Evolutionary conservation across 768 basidiomycete genomes (phyloP).

Genomic region (Pleurotus cornucopiae): DNA sequence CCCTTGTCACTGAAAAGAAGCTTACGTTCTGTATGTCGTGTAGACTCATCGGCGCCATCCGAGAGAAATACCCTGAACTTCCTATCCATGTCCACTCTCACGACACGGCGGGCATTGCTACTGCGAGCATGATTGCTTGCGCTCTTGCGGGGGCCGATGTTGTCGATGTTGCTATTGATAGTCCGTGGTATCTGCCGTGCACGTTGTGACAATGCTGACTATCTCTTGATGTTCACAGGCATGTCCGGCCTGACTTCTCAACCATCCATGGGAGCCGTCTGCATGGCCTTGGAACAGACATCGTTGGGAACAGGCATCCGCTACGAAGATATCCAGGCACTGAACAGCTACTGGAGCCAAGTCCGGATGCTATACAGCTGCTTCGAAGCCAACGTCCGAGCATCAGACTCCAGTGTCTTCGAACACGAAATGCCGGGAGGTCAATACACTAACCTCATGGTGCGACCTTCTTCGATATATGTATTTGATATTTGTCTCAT

Average conservation of each 20-base stretch:
- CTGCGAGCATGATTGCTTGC: slow-evolving; percentile 95
- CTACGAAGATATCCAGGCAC: slow-evolving; percentile 93
- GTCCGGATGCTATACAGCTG: slow-evolving; percentile 92
- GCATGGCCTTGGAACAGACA: slow-evolving; percentile 93
- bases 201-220: slow-evolving; percentile 11
- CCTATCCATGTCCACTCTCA: slow-evolving; percentile 99
- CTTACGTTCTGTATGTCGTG: slow-evolving; percentile 7
- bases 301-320: slow-evolving; percentile 91
- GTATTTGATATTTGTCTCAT: slow-evolving; percentile 14
- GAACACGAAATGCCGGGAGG: slow-evolving; percentile 99
- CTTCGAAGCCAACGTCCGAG: slow-evolving; percentile 97
- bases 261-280: slow-evolving; percentile 97
- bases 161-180: slow-evolving; percentile 97
- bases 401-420: slow-evolving; percentile 96
- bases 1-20: background rate
- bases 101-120: slow-evolving; percentile 97
- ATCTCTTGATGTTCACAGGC: slow-evolving; percentile 41
- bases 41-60: slow-evolving; percentile 90
- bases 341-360: slow-evolving; percentile 98
- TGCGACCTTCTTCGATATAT: slow-evolving; percentile 31
- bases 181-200: slow-evolving; percentile 40
- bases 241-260: slow-evolving; percentile 99
- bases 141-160: slow-evolving; percentile 98
- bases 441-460: slow-evolving; percentile 92
- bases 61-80: slow-evolving; percentile 93